A percentile compares a stretch with the other conserved stretches of the same genome.
These are phyloP conservation scores for Plenodomus biglobosus DNA, from an alignment of 2,329 filamentous ascomycete species.

Conservation along the genomic window DNA sequence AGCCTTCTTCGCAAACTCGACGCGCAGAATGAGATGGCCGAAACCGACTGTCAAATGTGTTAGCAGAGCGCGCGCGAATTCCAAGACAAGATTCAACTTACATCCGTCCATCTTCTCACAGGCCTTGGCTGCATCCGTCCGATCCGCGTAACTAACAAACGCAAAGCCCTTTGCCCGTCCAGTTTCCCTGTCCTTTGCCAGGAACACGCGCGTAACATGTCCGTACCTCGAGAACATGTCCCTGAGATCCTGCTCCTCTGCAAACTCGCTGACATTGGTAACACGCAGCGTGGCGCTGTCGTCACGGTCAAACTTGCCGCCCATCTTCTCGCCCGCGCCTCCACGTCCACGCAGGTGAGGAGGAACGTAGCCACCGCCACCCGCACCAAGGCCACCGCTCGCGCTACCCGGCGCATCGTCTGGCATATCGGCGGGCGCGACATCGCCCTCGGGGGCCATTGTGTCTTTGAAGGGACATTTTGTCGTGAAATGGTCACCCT, in stretches of 20 bases:
- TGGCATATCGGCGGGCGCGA: constrained; percentile 50
- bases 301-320: constrained; percentile 92
- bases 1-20: constrained; percentile 78
- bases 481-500: constrained; percentile 98
- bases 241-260: constrained; percentile 91
- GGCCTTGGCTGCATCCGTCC: constrained; percentile 84
- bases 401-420: constrained; percentile 49
- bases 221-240: constrained; percentile 98
- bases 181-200: constrained; percentile 97
- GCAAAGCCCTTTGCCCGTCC: constrained; percentile 97
- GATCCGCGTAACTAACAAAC: constrained; percentile 95
- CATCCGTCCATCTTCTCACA: constrained; percentile 98
- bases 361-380: constrained; percentile 87
- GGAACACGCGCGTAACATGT: constrained; percentile 93
- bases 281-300: constrained; percentile 95
- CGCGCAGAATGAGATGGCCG: constrained; percentile 81
- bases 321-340: constrained; percentile 78
- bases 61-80: constrained; percentile 18
- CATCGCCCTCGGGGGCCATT: constrained; percentile 77
- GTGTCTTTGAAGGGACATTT: constrained; percentile 99
- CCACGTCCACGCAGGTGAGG: constrained; percentile 85
- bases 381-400: constrained; percentile 60
- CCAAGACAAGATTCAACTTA: constrained; percentile 45
- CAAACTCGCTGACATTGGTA: constrained; percentile 98
- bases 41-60: constrained; percentile 58